A percentile compares a stretch with the other conserved stretches of the same genome.
Evolutionary conservation across 2,329 filamentous ascomycete species (phyloP).

Genomic region (Penicillium aurantiogriseum): DNA sequence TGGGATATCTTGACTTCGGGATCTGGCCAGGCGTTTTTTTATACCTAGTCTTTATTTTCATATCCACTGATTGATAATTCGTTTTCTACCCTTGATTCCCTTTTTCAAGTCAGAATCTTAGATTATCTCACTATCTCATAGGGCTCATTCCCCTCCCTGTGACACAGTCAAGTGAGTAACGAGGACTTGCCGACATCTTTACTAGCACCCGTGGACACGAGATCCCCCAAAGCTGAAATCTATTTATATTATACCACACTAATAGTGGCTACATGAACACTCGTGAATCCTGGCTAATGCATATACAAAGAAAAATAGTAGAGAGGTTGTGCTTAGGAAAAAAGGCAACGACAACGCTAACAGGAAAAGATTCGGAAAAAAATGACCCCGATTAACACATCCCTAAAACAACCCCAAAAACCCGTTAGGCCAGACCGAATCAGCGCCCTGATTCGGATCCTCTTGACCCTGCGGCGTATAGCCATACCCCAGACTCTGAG

Average conservation of each 20-base stretch:
- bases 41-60: conserved; percentile 3
- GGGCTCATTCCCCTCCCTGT: not conserved
- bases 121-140: not conserved
- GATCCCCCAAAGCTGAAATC: not conserved
- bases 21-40: not conserved
- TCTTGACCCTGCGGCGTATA: conserved; percentile 8
- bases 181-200: not conserved
- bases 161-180: not conserved
- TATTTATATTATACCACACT: not conserved
- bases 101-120: not conserved
- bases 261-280: not conserved
- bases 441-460: conserved; percentile 1
- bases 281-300: not conserved
- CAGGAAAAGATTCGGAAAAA: not conserved
- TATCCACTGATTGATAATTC: not conserved
- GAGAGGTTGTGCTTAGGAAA: not conserved
- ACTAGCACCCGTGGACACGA: not conserved
- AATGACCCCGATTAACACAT: not conserved
- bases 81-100: not conserved
- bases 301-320: not conserved
- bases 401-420: conserved; percentile 22
- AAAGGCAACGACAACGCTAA: not conserved
- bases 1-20: not conserved
- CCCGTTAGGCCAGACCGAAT: conserved; percentile 16
- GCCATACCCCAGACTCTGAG: conserved; percentile 5